A percentile compares a stretch with the other conserved stretches of the same genome.
Evolutionary conservation across 2,329 filamentous ascomycete genomes (phyloP).

Genomic region (Trichophyton rubrum): DNA sequence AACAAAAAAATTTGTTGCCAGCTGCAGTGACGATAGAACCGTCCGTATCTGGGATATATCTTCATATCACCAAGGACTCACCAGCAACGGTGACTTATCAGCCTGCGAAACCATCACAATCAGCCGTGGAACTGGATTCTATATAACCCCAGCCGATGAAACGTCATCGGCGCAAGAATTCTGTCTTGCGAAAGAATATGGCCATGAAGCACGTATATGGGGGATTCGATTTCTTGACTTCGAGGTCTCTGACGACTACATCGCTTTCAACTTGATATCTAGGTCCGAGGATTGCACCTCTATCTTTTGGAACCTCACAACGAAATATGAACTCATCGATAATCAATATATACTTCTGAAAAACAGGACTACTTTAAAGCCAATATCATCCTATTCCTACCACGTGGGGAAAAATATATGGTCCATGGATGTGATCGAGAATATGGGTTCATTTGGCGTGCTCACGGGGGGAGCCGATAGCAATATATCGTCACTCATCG

Average conservation of each 20-base stretch:
- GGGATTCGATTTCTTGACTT: conserved; percentile 53
- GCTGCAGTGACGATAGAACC: conserved; percentile 89
- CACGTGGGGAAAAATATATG: conserved; percentile 88
- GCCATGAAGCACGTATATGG: conserved; percentile 85
- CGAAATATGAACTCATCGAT: conserved; percentile 20
- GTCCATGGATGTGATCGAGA: conserved; percentile 45
- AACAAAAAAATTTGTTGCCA: conserved; percentile 57
- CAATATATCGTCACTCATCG: conserved; percentile 32
- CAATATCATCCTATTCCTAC: conserved; percentile 46
- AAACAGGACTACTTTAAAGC: conserved; percentile 30
- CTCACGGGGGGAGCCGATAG: conserved; percentile 82
- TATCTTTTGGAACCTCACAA: conserved; percentile 53
- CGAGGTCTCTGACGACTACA: conserved; percentile 14
- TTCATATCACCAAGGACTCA: conserved; percentile 38
- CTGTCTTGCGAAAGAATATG: conserved; percentile 62
- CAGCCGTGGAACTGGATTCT: conserved; percentile 51
- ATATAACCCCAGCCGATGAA: conserved; percentile 26
- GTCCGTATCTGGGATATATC: conserved; percentile 73
- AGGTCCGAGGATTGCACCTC: conserved; percentile 75
- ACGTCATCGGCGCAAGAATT: conserved; percentile 30
- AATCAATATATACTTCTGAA: conserved; percentile 17
- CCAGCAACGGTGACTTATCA: conserved; percentile 17
- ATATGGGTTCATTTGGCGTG: conserved; percentile 23
- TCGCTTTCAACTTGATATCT: conserved; percentile 49
- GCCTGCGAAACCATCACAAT: not conserved